Percentiles rank a stretch among this genome's conserved stretches.
These are phyloP conservation scores for Phytopythium aichiense DNA, from an alignment of 352 stramenopile species.

Conservation along the genomic window DNA sequence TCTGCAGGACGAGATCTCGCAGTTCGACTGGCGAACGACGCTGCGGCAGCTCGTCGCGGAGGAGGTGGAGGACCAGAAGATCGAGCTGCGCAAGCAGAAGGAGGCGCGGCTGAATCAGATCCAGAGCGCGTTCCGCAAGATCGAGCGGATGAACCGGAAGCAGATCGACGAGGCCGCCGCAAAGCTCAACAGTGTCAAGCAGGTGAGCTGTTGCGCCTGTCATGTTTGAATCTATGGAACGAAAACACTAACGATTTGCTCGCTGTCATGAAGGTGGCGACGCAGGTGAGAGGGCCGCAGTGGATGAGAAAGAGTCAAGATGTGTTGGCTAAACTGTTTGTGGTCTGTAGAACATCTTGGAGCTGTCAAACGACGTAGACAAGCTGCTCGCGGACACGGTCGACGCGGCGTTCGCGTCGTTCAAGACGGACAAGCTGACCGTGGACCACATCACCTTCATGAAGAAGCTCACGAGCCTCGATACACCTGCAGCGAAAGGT, in stretches of 20 bases:
- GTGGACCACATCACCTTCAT: slow-evolving; percentile 49
- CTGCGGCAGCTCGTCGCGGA: slow-evolving; percentile 56
- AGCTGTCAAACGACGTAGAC: slow-evolving; percentile 48
- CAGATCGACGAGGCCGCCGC: slow-evolving; percentile 40
- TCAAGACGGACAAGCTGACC: slow-evolving; percentile 52
- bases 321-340: neutral
- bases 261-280: slow-evolving; percentile 10
- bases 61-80: slow-evolving; percentile 56
- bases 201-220: slow-evolving; percentile 2
- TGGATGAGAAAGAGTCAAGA: neutral
- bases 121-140: slow-evolving; percentile 30
- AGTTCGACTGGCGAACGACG: slow-evolving; percentile 61
- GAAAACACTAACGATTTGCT: neutral
- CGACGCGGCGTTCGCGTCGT: slow-evolving; percentile 44
- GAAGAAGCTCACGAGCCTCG: slow-evolving; percentile 50
- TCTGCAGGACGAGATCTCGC: slow-evolving; percentile 57
- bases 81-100: slow-evolving; percentile 35
- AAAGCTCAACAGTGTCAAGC: slow-evolving; percentile 50
- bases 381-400: slow-evolving; percentile 45
- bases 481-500: slow-evolving; percentile 15
- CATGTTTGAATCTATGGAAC: neutral
- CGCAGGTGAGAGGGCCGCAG: slow-evolving; percentile 8
- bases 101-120: slow-evolving; percentile 46
- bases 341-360: slow-evolving; percentile 36
- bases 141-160: slow-evolving; percentile 38